Conservation (phyloP, 2,329 filamentous ascomycete genomes). For the Aureobasidium sp. region DNA sequence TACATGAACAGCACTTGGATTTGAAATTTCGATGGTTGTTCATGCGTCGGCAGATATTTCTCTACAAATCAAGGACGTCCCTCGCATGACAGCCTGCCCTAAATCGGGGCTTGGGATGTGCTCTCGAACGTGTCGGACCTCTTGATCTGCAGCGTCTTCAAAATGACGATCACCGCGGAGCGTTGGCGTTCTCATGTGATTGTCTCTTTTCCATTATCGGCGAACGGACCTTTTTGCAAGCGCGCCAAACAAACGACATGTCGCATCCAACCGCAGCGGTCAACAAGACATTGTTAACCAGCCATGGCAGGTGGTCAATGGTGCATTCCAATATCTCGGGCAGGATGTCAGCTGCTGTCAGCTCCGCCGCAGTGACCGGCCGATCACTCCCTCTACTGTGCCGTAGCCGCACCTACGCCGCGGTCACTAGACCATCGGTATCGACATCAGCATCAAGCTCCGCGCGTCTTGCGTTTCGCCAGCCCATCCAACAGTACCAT, state of each 20-base stretch:
- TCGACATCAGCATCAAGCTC: background rate
- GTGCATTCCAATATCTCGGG: background rate
- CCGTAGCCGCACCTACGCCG: background rate
- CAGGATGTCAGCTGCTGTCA: constrained; percentile 5
- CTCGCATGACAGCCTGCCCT: background rate
- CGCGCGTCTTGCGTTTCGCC: background rate
- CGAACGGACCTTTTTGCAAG: constrained; percentile 6
- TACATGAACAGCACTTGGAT: background rate
- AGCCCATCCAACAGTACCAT: background rate
- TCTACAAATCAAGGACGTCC: background rate
- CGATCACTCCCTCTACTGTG: constrained; percentile 4
- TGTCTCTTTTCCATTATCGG: background rate
- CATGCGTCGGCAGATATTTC: constrained; percentile 5
- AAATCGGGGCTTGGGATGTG: background rate
- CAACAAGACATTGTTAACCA: constrained; percentile 3
- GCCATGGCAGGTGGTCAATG: constrained; percentile 9
- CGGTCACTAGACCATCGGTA: constrained; percentile 3
- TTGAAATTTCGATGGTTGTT: background rate
- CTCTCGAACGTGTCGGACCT: constrained; percentile 4
- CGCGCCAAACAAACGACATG: constrained; percentile 9
- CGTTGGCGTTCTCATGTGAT: constrained; percentile 12
- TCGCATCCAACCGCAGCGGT: constrained; percentile 6
- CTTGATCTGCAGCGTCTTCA: constrained; percentile 1
- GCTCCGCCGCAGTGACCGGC: background rate
- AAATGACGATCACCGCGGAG: constrained; percentile 9